These are phyloP conservation scores for Aspergillus quadrilineatus DNA, from an alignment of 2,329 filamentous ascomycete genomes.

Conservation along the genomic window DNA sequence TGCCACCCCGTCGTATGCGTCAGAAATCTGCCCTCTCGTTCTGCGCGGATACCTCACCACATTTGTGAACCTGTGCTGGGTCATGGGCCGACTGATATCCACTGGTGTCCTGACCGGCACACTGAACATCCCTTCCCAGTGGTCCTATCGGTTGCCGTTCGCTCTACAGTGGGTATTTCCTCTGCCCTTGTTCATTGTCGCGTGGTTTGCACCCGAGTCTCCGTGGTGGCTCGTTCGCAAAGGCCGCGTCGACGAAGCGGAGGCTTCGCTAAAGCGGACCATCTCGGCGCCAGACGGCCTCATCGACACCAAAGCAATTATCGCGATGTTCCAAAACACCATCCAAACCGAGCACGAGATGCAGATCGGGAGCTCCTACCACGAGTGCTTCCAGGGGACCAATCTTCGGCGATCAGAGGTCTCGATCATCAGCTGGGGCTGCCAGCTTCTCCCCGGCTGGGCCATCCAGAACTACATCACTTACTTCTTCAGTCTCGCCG, in stretches of 20 bases:
- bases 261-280: not conserved
- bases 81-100: slow-evolving; percentile 47
- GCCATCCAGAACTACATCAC: slow-evolving; percentile 36
- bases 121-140: slow-evolving; percentile 42
- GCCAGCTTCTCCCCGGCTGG: slow-evolving; percentile 33
- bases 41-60: slow-evolving; percentile 42
- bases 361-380: slow-evolving; percentile 23
- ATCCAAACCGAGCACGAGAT: slow-evolving; percentile 30
- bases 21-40: slow-evolving; percentile 41
- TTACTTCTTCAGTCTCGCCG: slow-evolving; percentile 40
- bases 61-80: slow-evolving; percentile 43
- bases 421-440: slow-evolving; percentile 36
- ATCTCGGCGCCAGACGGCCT: not conserved
- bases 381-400: slow-evolving; percentile 31
- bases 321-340: slow-evolving; percentile 42
- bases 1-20: slow-evolving; percentile 41
- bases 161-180: slow-evolving; percentile 52
- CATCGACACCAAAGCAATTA: not conserved
- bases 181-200: slow-evolving; percentile 45
- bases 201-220: slow-evolving; percentile 46
- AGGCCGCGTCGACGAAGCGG: slow-evolving; percentile 17
- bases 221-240: slow-evolving; percentile 49
- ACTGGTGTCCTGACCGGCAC: slow-evolving; percentile 47
- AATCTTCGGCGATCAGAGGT: slow-evolving; percentile 44
- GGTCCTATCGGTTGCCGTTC: slow-evolving; percentile 52